phyloP scores from a whole-genome alignment of 73 alveolate species.

The Tetrahymena thermophila region DNA sequence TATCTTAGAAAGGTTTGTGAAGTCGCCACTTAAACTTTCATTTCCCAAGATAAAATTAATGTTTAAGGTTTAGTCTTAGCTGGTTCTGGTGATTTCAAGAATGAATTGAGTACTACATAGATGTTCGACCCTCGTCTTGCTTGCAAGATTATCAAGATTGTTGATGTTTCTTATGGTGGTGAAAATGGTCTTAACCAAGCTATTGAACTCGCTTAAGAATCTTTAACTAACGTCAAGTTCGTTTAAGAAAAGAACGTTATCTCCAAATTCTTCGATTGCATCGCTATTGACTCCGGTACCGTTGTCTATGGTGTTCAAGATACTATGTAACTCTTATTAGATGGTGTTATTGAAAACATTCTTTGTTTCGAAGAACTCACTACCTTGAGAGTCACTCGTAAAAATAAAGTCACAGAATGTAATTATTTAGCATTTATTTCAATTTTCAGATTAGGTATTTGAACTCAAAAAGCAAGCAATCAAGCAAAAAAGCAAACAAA shows the following conservation, averaged over 20 bases:
- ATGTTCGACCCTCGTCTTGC: conserved; percentile 82
- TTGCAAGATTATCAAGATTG: conserved; percentile 72
- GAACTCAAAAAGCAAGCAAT: too few species aligned
- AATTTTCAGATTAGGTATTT: too few species aligned
- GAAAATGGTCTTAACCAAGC: conserved; percentile 97
- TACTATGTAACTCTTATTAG: conserved; percentile 95
- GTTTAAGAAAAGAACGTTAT: conserved; percentile 93
- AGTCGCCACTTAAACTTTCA: conserved; percentile 84
- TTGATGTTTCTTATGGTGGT: conserved; percentile 98
- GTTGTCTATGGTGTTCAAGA: conserved; percentile 96
- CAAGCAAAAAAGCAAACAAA: not conserved
- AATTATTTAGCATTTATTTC: not conserved
- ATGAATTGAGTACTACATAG: conserved; percentile 76
- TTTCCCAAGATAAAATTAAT: conserved; percentile 90
- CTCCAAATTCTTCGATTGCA: conserved; percentile 91
- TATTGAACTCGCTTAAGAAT: conserved; percentile 77
- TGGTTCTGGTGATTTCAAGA: conserved; percentile 97
- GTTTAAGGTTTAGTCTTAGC: conserved; percentile 96
- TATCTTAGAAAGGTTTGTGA: conserved; percentile 98
- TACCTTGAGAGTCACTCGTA: conserved; percentile 7
- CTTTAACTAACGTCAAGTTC: conserved; percentile 92
- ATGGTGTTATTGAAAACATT: conserved; percentile 85
- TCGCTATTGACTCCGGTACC: conserved; percentile 92
- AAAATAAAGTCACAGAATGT: conserved; percentile 38
- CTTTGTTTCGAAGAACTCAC: conserved; percentile 88